Conservation (phyloP, 306 rosid species). For the Begonia loranthoides region DNA sequence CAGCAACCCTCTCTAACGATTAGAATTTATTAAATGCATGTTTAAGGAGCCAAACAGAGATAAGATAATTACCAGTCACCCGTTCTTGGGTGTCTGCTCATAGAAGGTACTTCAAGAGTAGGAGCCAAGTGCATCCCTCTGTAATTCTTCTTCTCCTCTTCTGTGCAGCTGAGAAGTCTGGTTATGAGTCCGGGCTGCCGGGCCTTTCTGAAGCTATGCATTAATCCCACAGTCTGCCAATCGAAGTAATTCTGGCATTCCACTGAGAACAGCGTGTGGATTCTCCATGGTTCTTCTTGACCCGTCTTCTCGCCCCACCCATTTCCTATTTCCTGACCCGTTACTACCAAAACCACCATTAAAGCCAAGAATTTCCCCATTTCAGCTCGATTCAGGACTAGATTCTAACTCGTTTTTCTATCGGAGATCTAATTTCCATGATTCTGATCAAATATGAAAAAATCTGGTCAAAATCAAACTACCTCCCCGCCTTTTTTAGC, state of each 20-base stretch:
- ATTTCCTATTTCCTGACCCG: conserved; percentile 18
- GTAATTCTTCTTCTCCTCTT: conserved; percentile 77
- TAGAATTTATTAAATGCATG: too few relatives aligned
- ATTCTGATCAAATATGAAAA: conserved; percentile 6
- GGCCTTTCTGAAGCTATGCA: conserved; percentile 72
- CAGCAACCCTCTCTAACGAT: too few relatives aligned
- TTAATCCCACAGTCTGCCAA: conserved; percentile 95
- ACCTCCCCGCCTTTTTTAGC: neutral
- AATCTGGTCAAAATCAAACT: conserved; percentile 31
- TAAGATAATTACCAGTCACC: conserved; percentile 61
- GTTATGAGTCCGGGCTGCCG: conserved; percentile 89
- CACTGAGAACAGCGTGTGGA: conserved; percentile 91
- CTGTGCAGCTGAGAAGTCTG: conserved; percentile 87
- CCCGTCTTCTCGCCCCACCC: conserved; percentile 22
- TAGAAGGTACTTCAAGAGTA: conserved; percentile 87
- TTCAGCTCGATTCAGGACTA: conserved; percentile 22
- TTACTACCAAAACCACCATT: conserved; percentile 12
- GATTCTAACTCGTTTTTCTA: conserved; percentile 28
- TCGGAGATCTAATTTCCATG: conserved; percentile 32
- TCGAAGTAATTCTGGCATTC: conserved; percentile 98
- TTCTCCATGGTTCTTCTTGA: conserved; percentile 41
- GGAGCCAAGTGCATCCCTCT: conserved; percentile 94
- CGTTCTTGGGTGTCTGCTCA: conserved; percentile 95
- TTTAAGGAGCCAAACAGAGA: too few relatives aligned
- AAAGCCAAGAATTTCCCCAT: conserved; percentile 36